Base-by-base conservation (phyloP, 345 rosid genomes). In the Arabidopsis thaliana region DNA sequence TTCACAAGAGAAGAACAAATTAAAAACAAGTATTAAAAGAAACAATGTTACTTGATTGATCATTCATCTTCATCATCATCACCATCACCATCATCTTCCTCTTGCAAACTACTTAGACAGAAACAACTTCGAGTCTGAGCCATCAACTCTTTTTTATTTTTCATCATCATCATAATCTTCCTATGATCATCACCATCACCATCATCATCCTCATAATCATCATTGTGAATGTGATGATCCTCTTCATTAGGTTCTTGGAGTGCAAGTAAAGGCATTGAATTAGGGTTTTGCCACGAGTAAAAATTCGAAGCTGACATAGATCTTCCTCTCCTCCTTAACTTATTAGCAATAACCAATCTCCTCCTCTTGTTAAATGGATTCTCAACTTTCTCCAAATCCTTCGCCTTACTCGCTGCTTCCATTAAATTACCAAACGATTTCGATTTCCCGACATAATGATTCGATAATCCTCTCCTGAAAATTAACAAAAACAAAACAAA, bases 351-450 rank as follows among this genome's bases (percentile, higher is more conserved):
- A 32, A 87, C n/a, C 25, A 89, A 23, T 51, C 97, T 83, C 45
- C 98, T 81, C 73, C 82, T 87, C 78, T 91, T 93, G 81, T 89
- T 93, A 38, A 90, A 87, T 23, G 96, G 88, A 65, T 89, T 88
- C 82, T 93, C 98, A 8, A 65, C 64, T 75, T 93, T 93, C 82
- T 77, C 86, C 81, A 93, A 66, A 57, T 93, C 91, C 66, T 86
- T 87, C 16, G 82, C 88, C 7, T 67, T 68, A 52, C 58, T 79
- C 36, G 79, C 63, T 63, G 72, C 81, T 48, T 87, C 96, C 42
- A 85, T 42, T 25, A 93, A 72, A 81, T 88, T 89, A n/a, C 81
- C 84, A 68, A 93, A 93, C n/a, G 98, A 93, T 73, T 91, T 93
- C 13, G 98, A 93, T 82, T 88, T 93, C 13, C 98, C 97, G 0